Percentiles rank a stretch among this genome's conserved stretches.
phyloP scores from a whole-genome alignment of 2,329 filamentous ascomycete genomes.

The Neocatenulostroma microsporum region DNA sequence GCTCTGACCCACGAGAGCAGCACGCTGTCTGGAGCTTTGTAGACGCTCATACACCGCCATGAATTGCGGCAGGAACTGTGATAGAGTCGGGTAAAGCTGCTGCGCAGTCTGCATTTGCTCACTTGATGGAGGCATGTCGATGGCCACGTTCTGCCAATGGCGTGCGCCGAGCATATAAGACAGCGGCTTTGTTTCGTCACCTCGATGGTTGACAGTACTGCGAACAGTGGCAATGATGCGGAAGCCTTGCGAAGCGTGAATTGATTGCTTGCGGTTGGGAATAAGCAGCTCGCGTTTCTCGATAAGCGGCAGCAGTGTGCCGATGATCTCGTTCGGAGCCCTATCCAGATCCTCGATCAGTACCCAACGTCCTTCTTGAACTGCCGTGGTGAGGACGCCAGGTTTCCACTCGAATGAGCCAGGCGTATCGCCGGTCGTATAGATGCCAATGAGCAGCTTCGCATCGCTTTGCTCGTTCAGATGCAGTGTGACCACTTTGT shows the following conservation, averaged over 20 bases:
- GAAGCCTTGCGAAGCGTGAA: slow-evolving; percentile 77
- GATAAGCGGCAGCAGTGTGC: slow-evolving; percentile 83
- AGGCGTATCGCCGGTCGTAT: slow-evolving; percentile 78
- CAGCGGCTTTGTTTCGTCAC: slow-evolving; percentile 62
- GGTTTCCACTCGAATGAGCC: slow-evolving; percentile 89
- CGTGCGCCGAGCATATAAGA: slow-evolving; percentile 68
- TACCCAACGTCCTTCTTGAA: slow-evolving; percentile 91
- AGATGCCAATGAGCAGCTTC: slow-evolving; percentile 90
- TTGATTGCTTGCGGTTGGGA: slow-evolving; percentile 76
- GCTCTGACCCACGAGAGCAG: slow-evolving; percentile 41
- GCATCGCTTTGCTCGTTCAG: slow-evolving; percentile 97
- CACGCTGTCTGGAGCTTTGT: slow-evolving; percentile 32
- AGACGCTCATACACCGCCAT: slow-evolving; percentile 50
- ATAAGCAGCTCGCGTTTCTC: slow-evolving; percentile 88
- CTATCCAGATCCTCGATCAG: slow-evolving; percentile 94
- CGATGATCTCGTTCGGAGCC: slow-evolving; percentile 89
- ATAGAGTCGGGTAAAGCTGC: slow-evolving; percentile 61
- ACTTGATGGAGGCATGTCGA: slow-evolving; percentile 55
- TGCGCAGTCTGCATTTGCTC: slow-evolving; percentile 71
- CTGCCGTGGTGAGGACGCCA: slow-evolving; percentile 87
- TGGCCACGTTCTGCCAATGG: slow-evolving; percentile 73
- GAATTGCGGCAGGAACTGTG: slow-evolving; percentile 48
- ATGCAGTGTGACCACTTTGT: slow-evolving; percentile 84
- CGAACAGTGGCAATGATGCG: slow-evolving; percentile 87
- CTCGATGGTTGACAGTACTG: slow-evolving; percentile 56